Evolutionary conservation across 352 stramenopile species (phyloP), one percentile per base, ranked within the genome.

Genomic region (Pythium volutum): DNA sequence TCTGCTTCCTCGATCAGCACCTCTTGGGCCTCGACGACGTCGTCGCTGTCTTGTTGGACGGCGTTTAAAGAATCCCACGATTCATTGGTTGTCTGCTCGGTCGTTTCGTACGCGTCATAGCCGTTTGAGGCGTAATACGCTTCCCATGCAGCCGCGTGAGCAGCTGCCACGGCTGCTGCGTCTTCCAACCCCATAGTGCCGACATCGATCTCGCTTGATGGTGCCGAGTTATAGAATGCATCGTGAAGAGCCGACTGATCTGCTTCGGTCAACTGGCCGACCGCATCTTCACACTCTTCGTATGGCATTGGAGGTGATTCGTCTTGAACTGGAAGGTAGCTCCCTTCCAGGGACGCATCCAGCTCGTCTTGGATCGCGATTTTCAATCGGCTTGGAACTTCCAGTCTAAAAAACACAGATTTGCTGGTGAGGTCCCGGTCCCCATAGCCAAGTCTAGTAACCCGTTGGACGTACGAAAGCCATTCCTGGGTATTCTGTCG

Each of bases 331-430:
- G 56, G 57, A 22, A 38, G 63, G 55, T 25, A 18, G 41, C 39
- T 62, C 55, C 27, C 52, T 26, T 49, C 58, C 8, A 36, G 55
- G 16, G 16, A 49, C 49, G 81, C 67, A 16, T 86, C 76, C 11
- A 89, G 69, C 15, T 87, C 75, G 20, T 86, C 70, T 52, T 89
- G 74, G 45, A 89, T 77, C 0, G 79, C 77, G 31, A 89, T 84
- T 56, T 89, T 89, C 36, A 89, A 51, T 14, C 79, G 71, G 7
- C 65, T 73, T 3, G 79, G 77, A 1, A 89, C 61, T 26, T 87
- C 74, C 5, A 89, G 48, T 14, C 79, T 89, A 42, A 0, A 4
- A 45, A 43, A 10, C 11, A n/a, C n/a, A n/a, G 3, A 41, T 25
- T 55, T 26, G 41, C 27, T 2, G 25, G 20, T 25, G n/a, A n/a